Evolutionary conservation across 2,329 filamentous ascomycete species (phyloP).

Genomic region (Alternaria ethzedia): DNA sequence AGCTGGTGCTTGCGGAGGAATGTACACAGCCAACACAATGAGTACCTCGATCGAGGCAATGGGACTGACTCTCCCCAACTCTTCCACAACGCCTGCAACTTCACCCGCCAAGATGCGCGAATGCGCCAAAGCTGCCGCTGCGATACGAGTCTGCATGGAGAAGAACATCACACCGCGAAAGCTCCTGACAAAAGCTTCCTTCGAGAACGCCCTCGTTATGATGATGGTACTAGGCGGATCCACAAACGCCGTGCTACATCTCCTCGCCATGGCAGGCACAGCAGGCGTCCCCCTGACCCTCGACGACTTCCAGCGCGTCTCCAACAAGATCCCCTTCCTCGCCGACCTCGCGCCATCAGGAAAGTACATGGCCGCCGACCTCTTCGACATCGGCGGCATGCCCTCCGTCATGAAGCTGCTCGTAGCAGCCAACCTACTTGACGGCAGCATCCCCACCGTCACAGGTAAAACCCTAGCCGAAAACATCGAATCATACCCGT

Average conservation of each 20-base stretch:
- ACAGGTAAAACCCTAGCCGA: slow-evolving; percentile 84
- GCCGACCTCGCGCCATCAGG: slow-evolving; percentile 86
- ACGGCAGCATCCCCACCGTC: slow-evolving; percentile 79
- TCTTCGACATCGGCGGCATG: slow-evolving; percentile 84
- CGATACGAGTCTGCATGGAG: slow-evolving; percentile 80
- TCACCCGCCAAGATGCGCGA: slow-evolving; percentile 86
- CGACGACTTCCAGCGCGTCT: slow-evolving; percentile 82
- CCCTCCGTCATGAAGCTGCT: slow-evolving; percentile 86
- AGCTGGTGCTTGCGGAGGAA: slow-evolving; percentile 83
- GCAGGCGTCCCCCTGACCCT: slow-evolving; percentile 78
- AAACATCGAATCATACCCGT: slow-evolving; percentile 79
- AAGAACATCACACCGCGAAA: slow-evolving; percentile 81
- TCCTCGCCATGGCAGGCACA: slow-evolving; percentile 88
- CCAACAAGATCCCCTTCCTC: slow-evolving; percentile 83
- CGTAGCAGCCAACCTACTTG: slow-evolving; percentile 74
- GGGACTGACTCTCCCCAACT: slow-evolving; percentile 81
- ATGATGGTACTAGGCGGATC: slow-evolving; percentile 92
- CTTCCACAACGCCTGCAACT: slow-evolving; percentile 80
- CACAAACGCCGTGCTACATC: slow-evolving; percentile 87
- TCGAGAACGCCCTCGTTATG: slow-evolving; percentile 88
- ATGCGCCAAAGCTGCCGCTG: slow-evolving; percentile 79
- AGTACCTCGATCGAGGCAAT: slow-evolving; percentile 71
- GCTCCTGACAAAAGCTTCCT: slow-evolving; percentile 77
- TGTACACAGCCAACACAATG: slow-evolving; percentile 97
- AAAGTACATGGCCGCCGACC: slow-evolving; percentile 84